Conservation (phyloP, 2,329 filamentous ascomycete genomes). For the Rosellinia necatrix region DNA sequence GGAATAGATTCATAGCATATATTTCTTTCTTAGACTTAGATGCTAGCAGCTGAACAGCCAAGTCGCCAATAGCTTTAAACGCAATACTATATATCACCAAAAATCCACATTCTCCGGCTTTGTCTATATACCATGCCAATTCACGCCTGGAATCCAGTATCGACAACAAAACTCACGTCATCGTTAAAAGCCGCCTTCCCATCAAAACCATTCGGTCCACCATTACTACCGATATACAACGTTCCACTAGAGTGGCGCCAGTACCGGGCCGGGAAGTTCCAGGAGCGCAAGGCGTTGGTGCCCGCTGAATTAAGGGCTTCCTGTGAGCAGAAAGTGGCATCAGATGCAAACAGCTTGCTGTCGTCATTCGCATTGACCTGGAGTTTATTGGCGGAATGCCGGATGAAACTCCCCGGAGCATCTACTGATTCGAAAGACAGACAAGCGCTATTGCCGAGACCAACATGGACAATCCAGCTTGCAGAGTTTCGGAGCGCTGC, state of each 20-base stretch:
- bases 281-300: constrained; percentile 58
- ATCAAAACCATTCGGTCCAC: constrained; percentile 53
- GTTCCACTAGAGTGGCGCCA: constrained; percentile 54
- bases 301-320: constrained; percentile 54
- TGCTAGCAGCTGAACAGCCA: too few species aligned
- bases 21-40: too few species aligned
- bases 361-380: constrained; percentile 56
- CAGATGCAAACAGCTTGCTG: constrained; percentile 61
- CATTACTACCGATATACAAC: constrained; percentile 36
- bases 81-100: too few species aligned
- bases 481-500: constrained; percentile 55
- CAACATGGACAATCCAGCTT: constrained; percentile 58
- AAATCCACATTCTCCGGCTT: too few species aligned
- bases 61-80: too few species aligned
- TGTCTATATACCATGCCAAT: too few species aligned
- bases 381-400: constrained; percentile 60
- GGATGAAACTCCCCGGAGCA: constrained; percentile 61
- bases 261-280: constrained; percentile 64
- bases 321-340: constrained; percentile 66
- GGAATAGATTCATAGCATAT: too few species aligned
- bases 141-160: constrained; percentile 49
- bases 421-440: constrained; percentile 65
- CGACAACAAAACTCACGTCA: constrained; percentile 58
- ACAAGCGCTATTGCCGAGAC: constrained; percentile 61
- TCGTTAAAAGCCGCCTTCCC: constrained; percentile 52